Evolutionary conservation across 2,329 filamentous ascomycete species (phyloP), one percentile per base, ranked within the genome.

Genomic region (Hirsutella rhossiliensis): DNA sequence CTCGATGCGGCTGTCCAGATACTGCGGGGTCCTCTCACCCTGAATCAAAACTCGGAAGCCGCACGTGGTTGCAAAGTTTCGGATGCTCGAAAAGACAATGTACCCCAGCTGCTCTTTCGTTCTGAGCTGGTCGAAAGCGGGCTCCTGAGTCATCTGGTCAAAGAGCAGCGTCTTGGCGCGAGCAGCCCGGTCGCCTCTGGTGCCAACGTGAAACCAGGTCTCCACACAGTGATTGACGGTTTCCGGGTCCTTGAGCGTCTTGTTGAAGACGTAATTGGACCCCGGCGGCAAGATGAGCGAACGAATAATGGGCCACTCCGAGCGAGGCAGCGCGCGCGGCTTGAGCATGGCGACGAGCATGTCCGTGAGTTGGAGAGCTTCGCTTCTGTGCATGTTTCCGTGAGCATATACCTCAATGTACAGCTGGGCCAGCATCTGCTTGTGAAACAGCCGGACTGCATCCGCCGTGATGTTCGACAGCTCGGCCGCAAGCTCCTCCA

Each of bases 51-150:
- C 84, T 6, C 89, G 78, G 63, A 92, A 92, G 1, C 86, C 87
- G 54, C 87, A 82, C 0, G 84, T 90, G 1, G 84, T 88, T n/a
- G 79, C 68, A 44, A 84, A 78, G 43, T 76, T 75, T 34, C 82
- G 73, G 11, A 80, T 72, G 27, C 87, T 86, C 41, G 85, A 90
- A 64, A 90, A 95, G 1, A 98, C 90, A 43, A 98, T 86, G 54
- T 98, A 98, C 12, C 92, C 92, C 7, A 98, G 81, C 64, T 98
- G 90, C 62, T 98, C 90, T 64, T 97, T 96, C 38, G 92, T 97
- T 41, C 92, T 80, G 8, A 98, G 73, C 61, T 94, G 88, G 63
- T 98, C 87, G 58, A 97, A 98, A 9, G 84, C 84, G 4, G 89
- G 89, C 65, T 98, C 92, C 45, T 94, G 85, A 0, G 87, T 81